phyloP scores from a whole-genome alignment of 495 filamentous ascomycete species.

The Apiosordaria backusii region DNA sequence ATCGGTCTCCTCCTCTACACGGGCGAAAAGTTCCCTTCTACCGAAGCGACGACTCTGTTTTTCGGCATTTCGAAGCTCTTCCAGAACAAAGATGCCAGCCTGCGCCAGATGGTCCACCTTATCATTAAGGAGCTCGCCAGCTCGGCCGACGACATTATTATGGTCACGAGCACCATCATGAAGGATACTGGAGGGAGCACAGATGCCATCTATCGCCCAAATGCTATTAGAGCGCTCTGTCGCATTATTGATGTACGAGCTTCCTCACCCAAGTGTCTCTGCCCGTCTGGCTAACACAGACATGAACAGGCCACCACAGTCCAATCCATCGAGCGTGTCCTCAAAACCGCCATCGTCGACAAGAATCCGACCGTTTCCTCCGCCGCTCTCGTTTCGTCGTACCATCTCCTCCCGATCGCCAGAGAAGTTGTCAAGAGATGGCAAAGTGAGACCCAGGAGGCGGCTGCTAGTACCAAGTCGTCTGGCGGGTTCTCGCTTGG shows the following conservation, averaged over 20 bases:
- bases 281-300: conserved; percentile 16
- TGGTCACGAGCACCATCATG: conserved; percentile 99
- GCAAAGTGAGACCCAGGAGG: conserved; percentile 98
- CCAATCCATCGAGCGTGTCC: conserved; percentile 94
- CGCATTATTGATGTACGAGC: conserved; percentile 88
- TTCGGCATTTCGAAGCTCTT: conserved; percentile 99
- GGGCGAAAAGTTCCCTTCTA: conserved; percentile 92
- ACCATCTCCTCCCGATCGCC: conserved; percentile 94
- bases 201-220: conserved; percentile 91
- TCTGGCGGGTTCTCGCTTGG: conserved; percentile 85
- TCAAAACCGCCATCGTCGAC: conserved; percentile 99
- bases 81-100: conserved; percentile 96
- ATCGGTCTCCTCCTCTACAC: conserved; percentile 95
- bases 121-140: conserved; percentile 94
- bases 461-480: conserved; percentile 82
- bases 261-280: neutral
- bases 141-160: conserved; percentile 98
- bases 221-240: conserved; percentile 94
- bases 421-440: conserved; percentile 93
- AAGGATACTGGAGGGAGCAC: conserved; percentile 97
- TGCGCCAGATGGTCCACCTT: conserved; percentile 98
- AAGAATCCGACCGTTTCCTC: conserved; percentile 98
- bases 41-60: conserved; percentile 97
- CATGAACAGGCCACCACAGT: conserved; percentile 79
- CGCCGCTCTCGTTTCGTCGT: conserved; percentile 93